Conservation (phyloP, 1,284 basidiomycete genomes). For the Dichomitus squalens region DNA sequence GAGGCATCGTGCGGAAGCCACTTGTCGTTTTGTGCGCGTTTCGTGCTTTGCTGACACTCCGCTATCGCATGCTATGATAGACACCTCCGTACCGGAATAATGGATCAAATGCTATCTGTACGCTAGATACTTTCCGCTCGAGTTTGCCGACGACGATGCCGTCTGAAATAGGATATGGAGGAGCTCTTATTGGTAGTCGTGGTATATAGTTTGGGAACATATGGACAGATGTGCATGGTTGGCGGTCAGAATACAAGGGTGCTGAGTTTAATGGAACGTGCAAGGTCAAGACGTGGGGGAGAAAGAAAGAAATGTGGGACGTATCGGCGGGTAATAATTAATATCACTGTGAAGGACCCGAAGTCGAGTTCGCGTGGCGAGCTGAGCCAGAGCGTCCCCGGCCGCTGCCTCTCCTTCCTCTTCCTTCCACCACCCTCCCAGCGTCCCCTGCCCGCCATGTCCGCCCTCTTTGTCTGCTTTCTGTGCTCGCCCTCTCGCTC, state of each 20-base stretch:
- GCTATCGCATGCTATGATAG: background rate
- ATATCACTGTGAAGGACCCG: slow-evolving; percentile 33
- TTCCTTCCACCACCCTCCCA: slow-evolving; percentile 22
- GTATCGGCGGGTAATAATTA: slow-evolving; percentile 26
- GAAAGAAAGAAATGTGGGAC: slow-evolving; percentile 17
- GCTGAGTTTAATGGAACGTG: background rate
- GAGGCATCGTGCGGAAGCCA: background rate
- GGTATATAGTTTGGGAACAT: background rate
- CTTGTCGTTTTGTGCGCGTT: background rate
- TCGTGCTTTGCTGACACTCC: background rate
- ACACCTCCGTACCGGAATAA: background rate
- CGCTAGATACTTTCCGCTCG: background rate
- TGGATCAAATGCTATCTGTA: background rate
- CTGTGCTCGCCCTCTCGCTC: slow-evolving; percentile 6
- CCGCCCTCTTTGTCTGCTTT: background rate
- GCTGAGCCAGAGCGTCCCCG: slow-evolving; percentile 21
- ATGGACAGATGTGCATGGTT: background rate
- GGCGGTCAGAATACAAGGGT: background rate
- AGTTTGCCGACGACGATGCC: no score
- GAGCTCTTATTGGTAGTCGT: background rate
- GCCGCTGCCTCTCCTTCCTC: slow-evolving; percentile 22
- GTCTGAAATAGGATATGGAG: no score
- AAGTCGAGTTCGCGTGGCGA: slow-evolving; percentile 32
- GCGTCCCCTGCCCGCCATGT: slow-evolving; percentile 3
- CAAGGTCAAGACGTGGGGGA: slow-evolving; percentile 12